Conservation (phyloP, 2,329 filamentous ascomycete genomes). For the Colletotrichum musicola region DNA sequence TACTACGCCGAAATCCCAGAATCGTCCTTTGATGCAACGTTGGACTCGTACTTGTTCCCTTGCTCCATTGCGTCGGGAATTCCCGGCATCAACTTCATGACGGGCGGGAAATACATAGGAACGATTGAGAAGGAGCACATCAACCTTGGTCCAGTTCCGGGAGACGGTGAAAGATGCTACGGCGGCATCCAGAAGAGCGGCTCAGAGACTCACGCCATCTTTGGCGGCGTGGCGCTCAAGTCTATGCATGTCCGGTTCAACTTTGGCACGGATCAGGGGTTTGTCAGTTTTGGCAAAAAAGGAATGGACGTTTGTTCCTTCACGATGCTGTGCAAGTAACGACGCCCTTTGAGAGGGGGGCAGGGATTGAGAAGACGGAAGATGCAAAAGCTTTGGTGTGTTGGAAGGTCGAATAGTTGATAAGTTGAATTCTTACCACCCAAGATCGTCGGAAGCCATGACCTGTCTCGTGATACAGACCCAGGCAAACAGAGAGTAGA, state of each 20-base stretch:
- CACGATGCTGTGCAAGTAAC: conserved; percentile 16
- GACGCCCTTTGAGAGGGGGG: neutral
- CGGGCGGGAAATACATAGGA: conserved; percentile 62
- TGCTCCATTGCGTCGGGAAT: conserved; percentile 66
- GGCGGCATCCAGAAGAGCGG: conserved; percentile 78
- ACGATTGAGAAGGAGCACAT: conserved; percentile 68
- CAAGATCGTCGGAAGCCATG: neutral
- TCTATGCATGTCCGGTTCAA: conserved; percentile 69
- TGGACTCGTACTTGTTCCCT: conserved; percentile 68
- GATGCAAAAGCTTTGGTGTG: neutral
- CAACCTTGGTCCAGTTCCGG: conserved; percentile 64
- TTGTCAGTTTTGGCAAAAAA: conserved; percentile 30
- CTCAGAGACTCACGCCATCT: conserved; percentile 68
- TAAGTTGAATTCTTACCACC: neutral
- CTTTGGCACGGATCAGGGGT: conserved; percentile 19
- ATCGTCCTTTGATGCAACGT: conserved; percentile 60
- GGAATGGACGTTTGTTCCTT: conserved; percentile 25
- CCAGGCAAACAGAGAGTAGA: neutral
- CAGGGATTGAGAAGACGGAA: neutral
- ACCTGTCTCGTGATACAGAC: neutral
- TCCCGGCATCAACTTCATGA: conserved; percentile 68
- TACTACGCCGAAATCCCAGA: conserved; percentile 71
- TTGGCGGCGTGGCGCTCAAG: conserved; percentile 86
- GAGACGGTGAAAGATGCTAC: conserved; percentile 71
- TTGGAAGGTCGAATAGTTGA: neutral